phyloP scores from a whole-genome alignment of 1,284 basidiomycete species.

The Takashimella tepidaria region DNA sequence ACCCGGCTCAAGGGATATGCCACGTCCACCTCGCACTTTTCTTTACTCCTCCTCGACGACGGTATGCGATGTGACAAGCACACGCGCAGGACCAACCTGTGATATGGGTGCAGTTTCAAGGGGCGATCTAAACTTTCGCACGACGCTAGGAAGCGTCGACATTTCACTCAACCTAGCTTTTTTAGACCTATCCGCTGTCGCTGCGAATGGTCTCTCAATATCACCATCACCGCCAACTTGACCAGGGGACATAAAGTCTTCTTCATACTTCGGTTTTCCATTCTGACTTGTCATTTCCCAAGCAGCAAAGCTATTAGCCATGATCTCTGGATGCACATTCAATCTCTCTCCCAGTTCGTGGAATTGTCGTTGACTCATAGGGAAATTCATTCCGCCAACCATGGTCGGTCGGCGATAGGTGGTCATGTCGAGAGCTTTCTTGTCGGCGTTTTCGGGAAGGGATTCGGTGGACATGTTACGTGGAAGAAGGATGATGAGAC shows the following conservation, averaged over 20 bases:
- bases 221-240: background rate
- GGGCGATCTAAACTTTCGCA: slow-evolving; percentile 22
- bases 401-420: background rate
- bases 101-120: slow-evolving; percentile 13
- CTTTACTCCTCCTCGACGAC: slow-evolving; percentile 9
- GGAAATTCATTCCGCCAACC: background rate
- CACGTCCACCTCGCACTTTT: too few relatives aligned
- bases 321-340: slow-evolving; percentile 20
- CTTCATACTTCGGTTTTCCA: background rate
- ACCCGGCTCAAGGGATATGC: too few relatives aligned
- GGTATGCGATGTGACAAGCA: slow-evolving; percentile 20
- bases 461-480: slow-evolving; percentile 32
- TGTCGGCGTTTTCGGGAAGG: slow-evolving; percentile 5
- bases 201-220: slow-evolving; percentile 14
- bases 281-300: background rate
- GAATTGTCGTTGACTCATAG: slow-evolving; percentile 7
- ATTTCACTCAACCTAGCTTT: slow-evolving; percentile 20
- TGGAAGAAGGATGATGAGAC: slow-evolving; percentile 30
- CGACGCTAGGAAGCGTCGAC: slow-evolving; percentile 17
- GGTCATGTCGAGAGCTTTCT: background rate
- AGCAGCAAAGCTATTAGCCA: slow-evolving; percentile 5
- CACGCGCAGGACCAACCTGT: slow-evolving; percentile 13
- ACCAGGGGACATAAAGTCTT: background rate
- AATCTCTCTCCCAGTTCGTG: slow-evolving; percentile 25
- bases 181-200: slow-evolving; percentile 12